Conservation (phyloP, 192 early-diverging fungal species). For the Borealophlyctis nickersoniae region DNA sequence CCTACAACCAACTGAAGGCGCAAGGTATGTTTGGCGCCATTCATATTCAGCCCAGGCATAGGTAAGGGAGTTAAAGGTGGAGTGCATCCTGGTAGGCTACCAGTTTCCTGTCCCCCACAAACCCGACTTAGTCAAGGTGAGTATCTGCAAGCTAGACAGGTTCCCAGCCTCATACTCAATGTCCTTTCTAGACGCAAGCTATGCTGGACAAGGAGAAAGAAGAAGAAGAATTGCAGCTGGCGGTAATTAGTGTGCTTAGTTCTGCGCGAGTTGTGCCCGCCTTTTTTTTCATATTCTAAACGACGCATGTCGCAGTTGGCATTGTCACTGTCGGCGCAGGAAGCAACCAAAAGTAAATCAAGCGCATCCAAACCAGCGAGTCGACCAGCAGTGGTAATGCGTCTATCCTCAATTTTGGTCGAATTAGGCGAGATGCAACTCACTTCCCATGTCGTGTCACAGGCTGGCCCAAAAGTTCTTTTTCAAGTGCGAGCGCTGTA, state of each 20-base stretch:
- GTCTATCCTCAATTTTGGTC: not conserved
- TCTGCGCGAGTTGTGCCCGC: no score
- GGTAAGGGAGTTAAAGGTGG: no score
- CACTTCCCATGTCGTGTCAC: not conserved
- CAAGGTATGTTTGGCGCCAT: slow-evolving; percentile 38
- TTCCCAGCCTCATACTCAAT: no score
- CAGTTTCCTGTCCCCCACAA: slow-evolving; percentile 36
- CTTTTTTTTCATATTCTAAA: no score
- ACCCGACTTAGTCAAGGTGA: slow-evolving; percentile 30
- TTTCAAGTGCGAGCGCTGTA: slow-evolving; percentile 89
- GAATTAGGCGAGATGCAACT: no score
- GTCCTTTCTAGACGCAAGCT: slow-evolving; percentile 30
- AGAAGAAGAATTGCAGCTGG: slow-evolving; percentile 91
- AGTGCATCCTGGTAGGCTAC: no score
- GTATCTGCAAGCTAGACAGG: slow-evolving; percentile 12
- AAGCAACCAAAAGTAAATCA: slow-evolving; percentile 13
- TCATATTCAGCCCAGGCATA: no score
- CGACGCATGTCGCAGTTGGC: no score
- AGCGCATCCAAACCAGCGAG: slow-evolving; percentile 13
- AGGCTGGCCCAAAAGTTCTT: slow-evolving; percentile 40
- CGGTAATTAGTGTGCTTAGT: slow-evolving; percentile 30
- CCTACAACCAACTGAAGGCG: slow-evolving; percentile 42
- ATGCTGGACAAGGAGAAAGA: slow-evolving; percentile 85
- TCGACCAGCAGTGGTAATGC: not conserved
- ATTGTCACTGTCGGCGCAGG: slow-evolving; percentile 71